Base-by-base conservation (phyloP, 805 yeast species). In the Starmerella khaoyaiensis region DNA sequence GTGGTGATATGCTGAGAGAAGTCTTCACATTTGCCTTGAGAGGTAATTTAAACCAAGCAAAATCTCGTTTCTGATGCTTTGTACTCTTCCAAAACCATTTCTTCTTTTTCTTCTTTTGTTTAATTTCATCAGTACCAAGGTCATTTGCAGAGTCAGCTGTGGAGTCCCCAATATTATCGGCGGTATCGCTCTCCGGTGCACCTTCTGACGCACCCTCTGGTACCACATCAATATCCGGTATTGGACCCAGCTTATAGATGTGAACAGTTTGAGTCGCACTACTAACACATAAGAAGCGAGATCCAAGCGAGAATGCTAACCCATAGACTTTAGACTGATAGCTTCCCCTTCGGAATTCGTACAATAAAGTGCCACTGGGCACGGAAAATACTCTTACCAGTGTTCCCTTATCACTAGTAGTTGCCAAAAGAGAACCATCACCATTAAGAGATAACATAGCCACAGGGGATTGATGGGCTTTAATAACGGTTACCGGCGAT, bases 241-340 rank as follows among this genome's bases (percentile, higher is more conserved):
- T 22, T 15, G 25, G 18, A 28, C 32, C 39, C 21, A 43, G 46
- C 24, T 30, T 27, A 65, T 87, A 90, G 26, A 90, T 74, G 57
- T 90, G 99, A 17, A 90, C 86, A 0, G 99, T 90, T 30, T 81
- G 93, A 16, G 93, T 82, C 2, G 93, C 74, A 20, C 93, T 78
- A 9, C 87, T 73, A 19, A 87, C 94, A n/a, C 82, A 71, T 21
- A 90, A 62, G 44, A 78, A 71, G 12, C 67, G 65, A 42, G 79
- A 76, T 45, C 79, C 79, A 19, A 65, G 61, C 44, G 82, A 78
- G 59, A 90, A 90, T 25, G 72, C 67, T 46, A 90, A 63, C 9
- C 93, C 77, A 49, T 72, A 74, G 14, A 90, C 80, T 44, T 65
- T 69, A 2, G 96, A 80, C 3, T 82, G 80, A 54, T 86, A 86